A percentile compares a stretch with the other conserved stretches of the same genome.
Evolutionary conservation across 805 yeast genomes (phyloP).

Genomic region (Candida ortonii): DNA sequence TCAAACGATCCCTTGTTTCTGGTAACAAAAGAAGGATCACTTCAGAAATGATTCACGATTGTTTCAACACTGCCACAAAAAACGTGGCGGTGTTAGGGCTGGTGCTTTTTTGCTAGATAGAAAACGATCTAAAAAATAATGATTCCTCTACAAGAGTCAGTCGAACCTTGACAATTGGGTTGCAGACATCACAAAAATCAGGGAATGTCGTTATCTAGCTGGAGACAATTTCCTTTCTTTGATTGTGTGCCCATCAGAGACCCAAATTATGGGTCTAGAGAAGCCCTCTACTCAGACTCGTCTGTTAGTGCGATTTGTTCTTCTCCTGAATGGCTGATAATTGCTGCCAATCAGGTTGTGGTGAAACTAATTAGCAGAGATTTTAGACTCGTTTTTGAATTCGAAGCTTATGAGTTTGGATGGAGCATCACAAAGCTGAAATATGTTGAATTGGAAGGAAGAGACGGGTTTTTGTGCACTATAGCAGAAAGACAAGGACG

Average conservation of each 20-base stretch:
- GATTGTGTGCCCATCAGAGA: constrained; percentile 82
- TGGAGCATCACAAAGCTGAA: constrained; percentile 60
- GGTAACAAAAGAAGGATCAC: too few species aligned
- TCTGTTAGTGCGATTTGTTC: constrained; percentile 62
- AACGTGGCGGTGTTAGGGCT: background rate
- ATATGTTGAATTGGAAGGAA: constrained; percentile 33
- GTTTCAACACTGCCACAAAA: constrained; percentile 14
- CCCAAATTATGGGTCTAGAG: constrained; percentile 62
- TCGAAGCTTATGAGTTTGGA: constrained; percentile 62
- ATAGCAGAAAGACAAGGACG: constrained; percentile 72
- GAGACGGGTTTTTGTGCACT: constrained; percentile 53
- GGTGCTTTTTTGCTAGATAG: constrained; percentile 2
- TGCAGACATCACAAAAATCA: too few species aligned
- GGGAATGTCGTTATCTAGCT: constrained; percentile 35
- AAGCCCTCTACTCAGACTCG: constrained; percentile 78
- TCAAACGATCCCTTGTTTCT: too few species aligned
- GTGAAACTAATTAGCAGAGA: constrained; percentile 56
- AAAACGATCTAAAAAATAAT: background rate
- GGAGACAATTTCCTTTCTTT: constrained; percentile 79
- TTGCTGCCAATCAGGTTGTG: constrained; percentile 52
- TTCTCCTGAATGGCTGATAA: constrained; percentile 51
- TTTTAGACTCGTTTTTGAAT: constrained; percentile 46
- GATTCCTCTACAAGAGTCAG: background rate
- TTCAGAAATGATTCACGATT: too few species aligned
- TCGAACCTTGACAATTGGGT: background rate